A percentile compares a stretch with the other conserved stretches of the same genome.
Evolutionary conservation across 1,284 basidiomycete genomes (phyloP).

Genomic region (Malassezia pachydermatis): DNA sequence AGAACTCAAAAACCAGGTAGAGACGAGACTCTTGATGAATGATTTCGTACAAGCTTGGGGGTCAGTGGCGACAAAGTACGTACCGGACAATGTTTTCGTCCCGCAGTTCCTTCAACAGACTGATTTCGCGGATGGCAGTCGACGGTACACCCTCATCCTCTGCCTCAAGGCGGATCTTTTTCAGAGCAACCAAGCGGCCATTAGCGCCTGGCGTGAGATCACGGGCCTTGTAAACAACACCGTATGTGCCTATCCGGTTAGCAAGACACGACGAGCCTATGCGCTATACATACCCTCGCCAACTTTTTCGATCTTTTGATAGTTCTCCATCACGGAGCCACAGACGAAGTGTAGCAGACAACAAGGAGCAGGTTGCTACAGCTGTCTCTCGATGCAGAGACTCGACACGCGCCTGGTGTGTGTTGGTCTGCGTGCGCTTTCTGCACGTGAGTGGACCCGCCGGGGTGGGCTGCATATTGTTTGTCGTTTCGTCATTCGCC

Average conservation of each 20-base stretch:
- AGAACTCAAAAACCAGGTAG: slow-evolving; percentile 91
- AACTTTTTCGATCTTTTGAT: slow-evolving; percentile 66
- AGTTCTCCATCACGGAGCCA: slow-evolving; percentile 49
- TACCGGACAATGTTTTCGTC: slow-evolving; percentile 79
- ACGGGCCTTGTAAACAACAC: slow-evolving; percentile 69
- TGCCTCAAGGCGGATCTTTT: slow-evolving; percentile 95
- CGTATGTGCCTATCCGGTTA: slow-evolving; percentile 71
- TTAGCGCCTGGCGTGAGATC: slow-evolving; percentile 60
- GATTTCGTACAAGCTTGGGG: slow-evolving; percentile 76
- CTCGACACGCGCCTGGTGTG: not conserved
- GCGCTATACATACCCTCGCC: slow-evolving; percentile 31
- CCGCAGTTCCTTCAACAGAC: slow-evolving; percentile 86
- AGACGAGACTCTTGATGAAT: slow-evolving; percentile 93
- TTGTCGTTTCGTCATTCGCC: no score
- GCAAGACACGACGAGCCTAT: not conserved
- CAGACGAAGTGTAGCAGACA: not conserved
- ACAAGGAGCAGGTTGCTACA: not conserved
- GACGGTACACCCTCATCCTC: slow-evolving; percentile 96
- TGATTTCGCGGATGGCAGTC: slow-evolving; percentile 95
- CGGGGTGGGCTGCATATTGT: not conserved
- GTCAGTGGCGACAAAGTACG: slow-evolving; percentile 19
- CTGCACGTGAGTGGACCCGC: not conserved
- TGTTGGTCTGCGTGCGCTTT: slow-evolving; percentile 9
- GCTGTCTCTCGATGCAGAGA: not conserved
- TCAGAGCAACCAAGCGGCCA: slow-evolving; percentile 51